These are phyloP conservation scores for Jasminum sambac DNA, from an alignment of 257 asterid genomes.

Conservation along the genomic window DNA sequence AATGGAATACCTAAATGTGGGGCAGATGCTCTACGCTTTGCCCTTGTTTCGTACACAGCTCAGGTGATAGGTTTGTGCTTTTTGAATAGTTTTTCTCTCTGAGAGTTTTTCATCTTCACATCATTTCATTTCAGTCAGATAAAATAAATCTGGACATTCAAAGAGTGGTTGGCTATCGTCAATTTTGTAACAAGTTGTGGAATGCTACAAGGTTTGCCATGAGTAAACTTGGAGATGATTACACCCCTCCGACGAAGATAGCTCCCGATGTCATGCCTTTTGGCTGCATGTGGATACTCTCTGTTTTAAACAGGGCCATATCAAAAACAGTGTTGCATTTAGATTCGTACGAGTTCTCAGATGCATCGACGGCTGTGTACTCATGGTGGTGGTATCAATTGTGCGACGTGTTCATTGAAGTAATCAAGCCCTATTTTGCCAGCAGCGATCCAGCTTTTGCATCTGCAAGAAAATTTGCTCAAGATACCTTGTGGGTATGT, in stretches of 20 bases:
- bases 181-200: constrained; percentile 97
- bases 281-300: constrained; percentile 95
- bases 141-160: constrained; percentile 87
- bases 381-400: constrained; percentile 92
- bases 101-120: constrained; percentile 1
- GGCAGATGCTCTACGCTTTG: constrained; percentile 94
- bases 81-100: constrained; percentile 16
- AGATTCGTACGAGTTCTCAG: constrained; percentile 82
- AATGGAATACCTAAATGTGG: constrained; percentile 93
- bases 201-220: constrained; percentile 94
- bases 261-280: constrained; percentile 66
- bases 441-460: constrained; percentile 45
- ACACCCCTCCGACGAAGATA: constrained; percentile 65
- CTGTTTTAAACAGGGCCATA: constrained; percentile 88
- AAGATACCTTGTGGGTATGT: constrained; percentile 87
- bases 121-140: constrained; percentile 67
- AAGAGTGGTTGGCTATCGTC: constrained; percentile 96
- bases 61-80: constrained; percentile 51
- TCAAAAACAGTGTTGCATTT: constrained; percentile 59
- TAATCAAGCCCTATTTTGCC: constrained; percentile 82
- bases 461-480: constrained; percentile 63
- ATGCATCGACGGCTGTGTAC: constrained; percentile 84
- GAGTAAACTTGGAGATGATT: constrained; percentile 93
- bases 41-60: constrained; percentile 90
- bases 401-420: constrained; percentile 94